A percentile compares a stretch with the other conserved stretches of the same genome.
Conservation (phyloP, 257 asterid genomes). For the Apocynum venetum region DNA sequence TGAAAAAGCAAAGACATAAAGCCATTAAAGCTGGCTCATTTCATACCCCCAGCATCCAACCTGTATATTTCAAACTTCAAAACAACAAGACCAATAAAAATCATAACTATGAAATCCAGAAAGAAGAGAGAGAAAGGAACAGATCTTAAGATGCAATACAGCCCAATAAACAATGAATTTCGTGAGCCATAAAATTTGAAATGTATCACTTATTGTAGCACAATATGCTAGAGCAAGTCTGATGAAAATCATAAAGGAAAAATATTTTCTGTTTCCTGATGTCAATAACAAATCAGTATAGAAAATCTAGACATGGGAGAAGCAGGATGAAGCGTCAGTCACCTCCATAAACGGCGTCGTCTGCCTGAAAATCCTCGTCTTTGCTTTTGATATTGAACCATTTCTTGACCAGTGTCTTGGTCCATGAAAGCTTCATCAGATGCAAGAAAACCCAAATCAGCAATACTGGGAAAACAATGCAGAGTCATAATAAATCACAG, state of each 20-base stretch:
- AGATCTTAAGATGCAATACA: slow-evolving; percentile 30
- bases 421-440: slow-evolving; percentile 69
- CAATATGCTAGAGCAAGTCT: slow-evolving; percentile 4
- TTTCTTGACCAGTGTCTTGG: slow-evolving; percentile 89
- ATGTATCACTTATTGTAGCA: slow-evolving; percentile 22
- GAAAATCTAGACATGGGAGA: neutral
- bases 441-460: slow-evolving; percentile 26
- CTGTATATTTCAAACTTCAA: slow-evolving; percentile 39
- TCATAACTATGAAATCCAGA: slow-evolving; percentile 23
- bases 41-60: slow-evolving; percentile 41
- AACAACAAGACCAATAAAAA: slow-evolving; percentile 17
- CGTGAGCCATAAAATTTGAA: slow-evolving; percentile 24
- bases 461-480: slow-evolving; percentile 30
- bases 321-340: slow-evolving; percentile 13
- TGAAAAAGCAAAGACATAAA: slow-evolving; percentile 55
- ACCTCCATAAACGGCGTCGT: slow-evolving; percentile 64
- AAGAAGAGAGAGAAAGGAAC: slow-evolving; percentile 11
- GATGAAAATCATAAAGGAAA: slow-evolving; percentile 8
- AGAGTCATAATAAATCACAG: slow-evolving; percentile 14
- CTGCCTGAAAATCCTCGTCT: slow-evolving; percentile 90
- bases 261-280: slow-evolving; percentile 8
- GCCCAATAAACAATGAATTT: slow-evolving; percentile 16
- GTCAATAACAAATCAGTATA: neutral
- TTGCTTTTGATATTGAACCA: slow-evolving; percentile 86
- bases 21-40: slow-evolving; percentile 47